Evolutionary conservation across 164 flowering plant species (phyloP), one percentile per base, ranked within the genome.

Genomic region (Stephania japonica): DNA sequence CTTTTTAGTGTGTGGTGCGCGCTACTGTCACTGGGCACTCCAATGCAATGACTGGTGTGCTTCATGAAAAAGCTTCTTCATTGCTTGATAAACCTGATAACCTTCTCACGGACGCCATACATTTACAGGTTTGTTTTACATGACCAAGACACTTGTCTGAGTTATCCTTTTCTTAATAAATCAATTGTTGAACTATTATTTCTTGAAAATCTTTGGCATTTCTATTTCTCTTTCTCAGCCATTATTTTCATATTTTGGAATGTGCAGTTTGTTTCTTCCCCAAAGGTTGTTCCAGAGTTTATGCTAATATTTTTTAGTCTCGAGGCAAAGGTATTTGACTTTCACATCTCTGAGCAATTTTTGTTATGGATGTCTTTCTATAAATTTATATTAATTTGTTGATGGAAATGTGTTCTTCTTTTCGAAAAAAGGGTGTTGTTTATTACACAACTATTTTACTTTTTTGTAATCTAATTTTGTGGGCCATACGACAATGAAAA

Each of bases 181-280:
- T 73, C n/a, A 65, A 14, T 11, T 62, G 53, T 9, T 10, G 4
- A 21, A 2, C 41, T 27, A 32, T 8, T 32, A 13, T 16, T 50
- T 65, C 1, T n/a, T 32, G 38, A 32, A 32, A 32, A 2, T 2
- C 4, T 32, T 32, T 32, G 38, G 38, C 38, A 32, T 32, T 32
- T 32, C 38, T 32, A 32, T 32, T 2, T 10, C 47, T 73, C 71
- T 61, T 62, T n/a, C n/a, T n/a, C n/a, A 70, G 56, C 47, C 74
- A 77, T 76, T 41, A 76, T 50, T 63, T 78, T 53, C 68, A 62
- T 9, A 42, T 71, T 76, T 65, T 81, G 69, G 49, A 32, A 77
- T 24, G 24, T 80, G 86, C 97, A 92, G 92, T 84, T 94, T 67
- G 97, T 94, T 75, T 91, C 98, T 72, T 80, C 92, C 59, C 83